Evolutionary conservation across 495 filamentous ascomycete species (phyloP).

Genomic region (Xylaria bambusicola): DNA sequence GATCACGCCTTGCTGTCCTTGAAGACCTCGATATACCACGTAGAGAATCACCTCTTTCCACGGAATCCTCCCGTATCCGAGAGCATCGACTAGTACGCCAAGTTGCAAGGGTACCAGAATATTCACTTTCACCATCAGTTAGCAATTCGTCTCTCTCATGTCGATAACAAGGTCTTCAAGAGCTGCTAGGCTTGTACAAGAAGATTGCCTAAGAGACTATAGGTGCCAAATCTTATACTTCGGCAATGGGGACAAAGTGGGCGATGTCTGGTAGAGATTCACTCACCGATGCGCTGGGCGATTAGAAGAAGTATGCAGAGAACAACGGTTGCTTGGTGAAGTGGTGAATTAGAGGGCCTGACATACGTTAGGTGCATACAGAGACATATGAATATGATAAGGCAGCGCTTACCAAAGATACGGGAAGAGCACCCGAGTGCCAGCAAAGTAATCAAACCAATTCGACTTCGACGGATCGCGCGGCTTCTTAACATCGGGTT

Average conservation of each 20-base stretch:
- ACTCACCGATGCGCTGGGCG: slow-evolving; percentile 32
- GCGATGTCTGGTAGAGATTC: slow-evolving; percentile 50
- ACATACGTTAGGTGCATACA: slow-evolving; percentile 15
- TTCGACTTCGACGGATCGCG: slow-evolving; percentile 20
- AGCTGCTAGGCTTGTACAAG: too few species aligned
- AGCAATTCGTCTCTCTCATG: neutral
- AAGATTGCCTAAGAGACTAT: too few species aligned
- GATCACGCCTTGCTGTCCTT: slow-evolving; percentile 75
- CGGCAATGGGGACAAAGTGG: neutral
- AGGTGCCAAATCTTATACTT: neutral
- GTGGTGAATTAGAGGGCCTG: slow-evolving; percentile 27
- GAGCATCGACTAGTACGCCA: slow-evolving; percentile 62
- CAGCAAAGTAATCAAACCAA: slow-evolving; percentile 78
- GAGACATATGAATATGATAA: slow-evolving; percentile 4
- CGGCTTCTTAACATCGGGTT: slow-evolving; percentile 41
- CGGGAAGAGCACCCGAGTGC: slow-evolving; percentile 74
- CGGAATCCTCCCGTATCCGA: slow-evolving; percentile 39
- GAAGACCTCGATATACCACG: slow-evolving; percentile 69
- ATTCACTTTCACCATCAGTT: slow-evolving; percentile 49
- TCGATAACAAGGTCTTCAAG: neutral
- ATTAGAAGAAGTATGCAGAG: slow-evolving; percentile 24
- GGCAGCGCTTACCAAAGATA: slow-evolving; percentile 66
- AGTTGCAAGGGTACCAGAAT: slow-evolving; percentile 69
- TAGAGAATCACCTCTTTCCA: slow-evolving; percentile 63
- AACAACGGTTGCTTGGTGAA: slow-evolving; percentile 25